These are phyloP conservation scores for Floccularia luteovirens DNA, from an alignment of 768 basidiomycete genomes.

Conservation along the genomic window DNA sequence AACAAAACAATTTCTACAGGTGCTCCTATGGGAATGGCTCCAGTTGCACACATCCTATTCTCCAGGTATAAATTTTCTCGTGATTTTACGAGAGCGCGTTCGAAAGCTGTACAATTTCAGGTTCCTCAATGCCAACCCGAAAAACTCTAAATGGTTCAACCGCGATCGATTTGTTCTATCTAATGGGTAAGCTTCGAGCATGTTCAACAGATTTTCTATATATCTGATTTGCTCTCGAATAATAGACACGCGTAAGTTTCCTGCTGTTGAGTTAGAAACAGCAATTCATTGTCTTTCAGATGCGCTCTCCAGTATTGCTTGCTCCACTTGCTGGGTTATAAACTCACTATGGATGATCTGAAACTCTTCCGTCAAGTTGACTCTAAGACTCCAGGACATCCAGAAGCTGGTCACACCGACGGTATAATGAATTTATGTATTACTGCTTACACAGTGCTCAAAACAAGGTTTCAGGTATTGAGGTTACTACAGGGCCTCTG, in stretches of 20 bases:
- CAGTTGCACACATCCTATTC: constrained; percentile 74
- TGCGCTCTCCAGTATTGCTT: constrained; percentile 92
- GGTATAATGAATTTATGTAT: constrained; percentile 16
- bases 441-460: constrained; percentile 3
- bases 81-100: background rate
- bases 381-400: constrained; percentile 91
- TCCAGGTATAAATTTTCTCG: constrained; percentile 40
- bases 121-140: constrained; percentile 85
- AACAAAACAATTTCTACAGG: constrained; percentile 52
- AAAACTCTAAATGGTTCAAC: constrained; percentile 90
- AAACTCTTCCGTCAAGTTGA: constrained; percentile 89
- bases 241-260: constrained; percentile 71
- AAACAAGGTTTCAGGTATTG: constrained; percentile 36
- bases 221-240: constrained; percentile 9
- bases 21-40: constrained; percentile 93
- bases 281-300: constrained; percentile 24
- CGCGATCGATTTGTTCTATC: constrained; percentile 96
- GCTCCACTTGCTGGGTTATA: constrained; percentile 89
- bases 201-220: constrained; percentile 4
- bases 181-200: constrained; percentile 63
- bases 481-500: constrained; percentile 94
- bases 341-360: constrained; percentile 86
- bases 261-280: background rate
- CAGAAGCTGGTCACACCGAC: constrained; percentile 59
- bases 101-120: constrained; percentile 23